These are phyloP conservation scores for Rhodotorula glutinis DNA, from an alignment of 1,284 basidiomycete genomes.

Conservation along the genomic window DNA sequence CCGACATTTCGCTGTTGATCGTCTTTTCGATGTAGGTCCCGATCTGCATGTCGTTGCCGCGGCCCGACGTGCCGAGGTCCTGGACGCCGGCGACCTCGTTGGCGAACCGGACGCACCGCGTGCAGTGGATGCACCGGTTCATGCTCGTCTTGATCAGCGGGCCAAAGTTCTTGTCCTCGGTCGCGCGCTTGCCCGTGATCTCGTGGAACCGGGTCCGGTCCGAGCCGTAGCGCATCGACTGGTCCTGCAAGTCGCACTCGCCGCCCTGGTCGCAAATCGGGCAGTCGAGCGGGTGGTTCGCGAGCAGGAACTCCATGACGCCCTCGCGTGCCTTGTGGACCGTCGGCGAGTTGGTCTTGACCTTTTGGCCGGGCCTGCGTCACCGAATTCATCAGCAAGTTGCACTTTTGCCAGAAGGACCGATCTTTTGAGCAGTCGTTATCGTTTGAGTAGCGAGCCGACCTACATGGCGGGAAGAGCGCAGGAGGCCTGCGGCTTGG, in stretches of 20 bases:
- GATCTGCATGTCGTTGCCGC: constrained; percentile 98
- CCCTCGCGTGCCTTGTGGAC: constrained; percentile 96
- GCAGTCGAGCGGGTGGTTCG: constrained; percentile 97
- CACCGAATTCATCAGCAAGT: no score
- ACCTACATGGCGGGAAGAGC: constrained; percentile 89
- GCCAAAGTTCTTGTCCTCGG: constrained; percentile 97
- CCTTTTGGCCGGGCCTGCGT: constrained; percentile 76
- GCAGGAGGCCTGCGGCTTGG: constrained; percentile 53
- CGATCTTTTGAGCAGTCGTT: no score
- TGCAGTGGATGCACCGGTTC: constrained; percentile 99
- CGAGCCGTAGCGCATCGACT: constrained; percentile 98
- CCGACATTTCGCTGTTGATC: constrained; percentile 95
- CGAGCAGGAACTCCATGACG: constrained; percentile 97
- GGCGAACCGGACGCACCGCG: constrained; percentile 96
- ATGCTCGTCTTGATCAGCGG: constrained; percentile 98
- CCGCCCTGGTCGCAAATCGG: constrained; percentile 85
- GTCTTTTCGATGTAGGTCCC: constrained; percentile 98
- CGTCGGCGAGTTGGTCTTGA: constrained; percentile 91
- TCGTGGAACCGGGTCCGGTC: constrained; percentile 98
- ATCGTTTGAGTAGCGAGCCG: no score
- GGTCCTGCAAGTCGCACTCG: constrained; percentile 99
- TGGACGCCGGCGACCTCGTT: constrained; percentile 99
- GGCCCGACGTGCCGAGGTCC: constrained; percentile 93
- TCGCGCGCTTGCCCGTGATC: constrained; percentile 93
- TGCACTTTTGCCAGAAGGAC: no score